These are phyloP conservation scores for Ustilago vetiveriae DNA, from an alignment of 1,284 basidiomycete species.

Conservation along the genomic window DNA sequence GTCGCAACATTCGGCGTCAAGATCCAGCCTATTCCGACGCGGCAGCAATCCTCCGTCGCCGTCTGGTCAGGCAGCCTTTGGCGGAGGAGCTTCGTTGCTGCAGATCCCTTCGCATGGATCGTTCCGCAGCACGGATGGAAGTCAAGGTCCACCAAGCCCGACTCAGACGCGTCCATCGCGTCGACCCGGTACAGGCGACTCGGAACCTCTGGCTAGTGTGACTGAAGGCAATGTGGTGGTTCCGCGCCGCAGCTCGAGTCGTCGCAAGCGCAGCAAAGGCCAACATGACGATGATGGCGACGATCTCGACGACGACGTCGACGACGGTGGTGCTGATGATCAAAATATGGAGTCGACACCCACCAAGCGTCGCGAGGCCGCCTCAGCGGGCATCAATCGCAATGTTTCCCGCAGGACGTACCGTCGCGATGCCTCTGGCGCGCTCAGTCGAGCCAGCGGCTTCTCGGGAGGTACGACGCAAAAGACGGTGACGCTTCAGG, in stretches of 20 bases:
- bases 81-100: slow-evolving; percentile 25
- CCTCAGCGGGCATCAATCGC: slow-evolving; percentile 14
- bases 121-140: slow-evolving; percentile 25
- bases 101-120: slow-evolving; percentile 31
- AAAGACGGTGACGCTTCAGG: slow-evolving; percentile 49
- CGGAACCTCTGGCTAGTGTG: slow-evolving; percentile 30
- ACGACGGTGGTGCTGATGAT: neutral
- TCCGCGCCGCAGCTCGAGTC: slow-evolving; percentile 32
- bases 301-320: neutral
- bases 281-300: neutral
- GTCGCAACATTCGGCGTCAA: slow-evolving; percentile 13
- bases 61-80: slow-evolving; percentile 15
- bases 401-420: slow-evolving; percentile 18
- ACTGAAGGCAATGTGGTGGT: slow-evolving; percentile 30
- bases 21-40: slow-evolving; percentile 25
- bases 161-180: slow-evolving; percentile 13
- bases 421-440: slow-evolving; percentile 37
- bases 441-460: slow-evolving; percentile 43
- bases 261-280: slow-evolving; percentile 12
- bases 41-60: slow-evolving; percentile 22
- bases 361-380: slow-evolving; percentile 10
- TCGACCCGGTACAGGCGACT: slow-evolving; percentile 30
- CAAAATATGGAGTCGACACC: slow-evolving; percentile 1
- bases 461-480: slow-evolving; percentile 27
- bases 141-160: slow-evolving; percentile 16